Evolutionary conservation across 2,329 filamentous ascomycete species (phyloP), one percentile per base, ranked within the genome.

Genomic region (Phaeosphaeria sp.): DNA sequence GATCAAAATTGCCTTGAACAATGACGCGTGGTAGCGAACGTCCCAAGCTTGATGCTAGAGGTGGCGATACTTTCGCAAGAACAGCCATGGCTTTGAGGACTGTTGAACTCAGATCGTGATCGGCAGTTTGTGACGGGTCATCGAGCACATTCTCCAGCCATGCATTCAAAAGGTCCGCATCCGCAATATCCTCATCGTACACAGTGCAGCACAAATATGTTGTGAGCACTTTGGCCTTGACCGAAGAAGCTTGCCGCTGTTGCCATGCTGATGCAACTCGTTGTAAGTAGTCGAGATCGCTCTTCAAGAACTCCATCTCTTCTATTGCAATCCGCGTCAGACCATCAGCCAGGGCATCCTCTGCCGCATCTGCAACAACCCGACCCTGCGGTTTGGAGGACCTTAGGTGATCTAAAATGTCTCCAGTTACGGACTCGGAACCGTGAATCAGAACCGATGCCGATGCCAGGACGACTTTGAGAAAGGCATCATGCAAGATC

Each of bases 401-500:
- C 30, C 60, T 70, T 55, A 94, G 86, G 33, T 91, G 81, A 67
- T 95, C 90, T 46, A 97, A 81, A 50, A 96, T 83, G 60, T 83
- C 82, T 42, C 85, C 82, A 52, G 84, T 83, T 39, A 90, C 79
- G 17, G 81, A 78, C n/a, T 85, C 80, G 6, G 84, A 83, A 42
- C 55, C 87, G 30, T 86, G 84, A 18, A 92, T 83, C 59, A 94
- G 81, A 25, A 94, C 83, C 15, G 91, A 91, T 1, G 91, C 92
- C 53, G 87, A 89, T 1, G 92, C 87, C 33, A 93, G 89, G 13
- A 97, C 83, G 30, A 98, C 85, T 76, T 88, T 89, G 84, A 96
- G 92, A 73, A 96, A 96, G 62, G 90, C 93, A 70, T 92, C 88
- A 74, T 97, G 93, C 21, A 99, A 79, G 6, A 98, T 84, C 89